Evolutionary conservation across 257 asterid genomes (phyloP).

Genomic region (Solanum bukasovii): DNA sequence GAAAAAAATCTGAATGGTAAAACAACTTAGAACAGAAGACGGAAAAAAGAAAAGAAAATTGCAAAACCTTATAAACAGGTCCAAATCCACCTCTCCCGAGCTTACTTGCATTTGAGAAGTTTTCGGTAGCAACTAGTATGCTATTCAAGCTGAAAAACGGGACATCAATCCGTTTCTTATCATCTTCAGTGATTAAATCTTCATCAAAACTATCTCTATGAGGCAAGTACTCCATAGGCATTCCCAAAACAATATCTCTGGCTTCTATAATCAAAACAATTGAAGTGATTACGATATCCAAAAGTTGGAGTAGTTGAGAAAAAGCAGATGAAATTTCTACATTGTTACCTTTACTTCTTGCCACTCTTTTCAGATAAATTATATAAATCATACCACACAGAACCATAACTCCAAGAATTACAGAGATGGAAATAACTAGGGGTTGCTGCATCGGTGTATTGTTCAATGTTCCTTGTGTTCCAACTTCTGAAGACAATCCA

Average conservation of each 20-base stretch:
- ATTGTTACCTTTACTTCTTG: slow-evolving; percentile 5
- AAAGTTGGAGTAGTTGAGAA: neutral
- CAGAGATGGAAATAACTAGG: neutral
- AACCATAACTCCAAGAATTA: slow-evolving; percentile 16
- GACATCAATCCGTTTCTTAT: slow-evolving; percentile 21
- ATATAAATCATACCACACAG: slow-evolving; percentile 8
- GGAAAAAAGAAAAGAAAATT: neutral
- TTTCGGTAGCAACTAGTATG: slow-evolving; percentile 33
- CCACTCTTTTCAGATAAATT: slow-evolving; percentile 5
- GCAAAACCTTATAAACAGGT: slow-evolving; percentile 44
- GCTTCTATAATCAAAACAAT: neutral
- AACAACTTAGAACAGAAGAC: neutral
- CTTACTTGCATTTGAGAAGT: slow-evolving; percentile 37
- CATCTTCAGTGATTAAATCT: slow-evolving; percentile 19
- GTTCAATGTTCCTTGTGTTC: neutral
- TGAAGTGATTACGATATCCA: neutral
- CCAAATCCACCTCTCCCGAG: slow-evolving; percentile 67
- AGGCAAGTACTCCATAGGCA: neutral
- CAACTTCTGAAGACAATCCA: neutral
- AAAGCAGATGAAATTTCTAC: neutral
- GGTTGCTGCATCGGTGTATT: neutral
- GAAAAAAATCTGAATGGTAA: neutral
- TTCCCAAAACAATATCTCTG: slow-evolving; percentile 1
- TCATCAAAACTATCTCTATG: slow-evolving; percentile 8
- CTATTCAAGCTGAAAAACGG: slow-evolving; percentile 22